Evolutionary conservation across 345 rosid species (phyloP), one percentile per base, ranked within the genome.

Genomic region (Barbarea vulgaris): DNA sequence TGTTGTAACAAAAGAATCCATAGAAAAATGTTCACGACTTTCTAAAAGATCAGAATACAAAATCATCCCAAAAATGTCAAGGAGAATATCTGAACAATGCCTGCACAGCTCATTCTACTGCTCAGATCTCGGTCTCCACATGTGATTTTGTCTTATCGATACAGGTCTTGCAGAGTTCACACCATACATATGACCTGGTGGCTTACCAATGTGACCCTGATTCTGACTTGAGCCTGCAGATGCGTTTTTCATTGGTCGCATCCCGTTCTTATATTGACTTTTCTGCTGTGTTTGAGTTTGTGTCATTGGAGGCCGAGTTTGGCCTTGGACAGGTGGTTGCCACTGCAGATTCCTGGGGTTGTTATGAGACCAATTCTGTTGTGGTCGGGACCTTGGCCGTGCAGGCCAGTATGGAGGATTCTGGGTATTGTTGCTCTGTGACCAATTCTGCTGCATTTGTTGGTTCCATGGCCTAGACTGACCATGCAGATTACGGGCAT

Each of bases 101-200:
- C 56, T 52, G 25, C 75, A 55, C 67, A 65, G 57, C 77, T 65
- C 33, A 42, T 25, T 34, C 62, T 77, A 67, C 48, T 22, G 69
- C 24, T 80, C 78, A 77, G 67, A 7, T 79, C 76, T 86, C 5
- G 86, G 88, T 78, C 82, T 83, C 96, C 96, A 87, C 24, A 31
- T 50, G 67, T 63, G 71, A 28, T 62, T 41, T 3, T 71, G 74
- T 27, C 56, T 24, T 17, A 17, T 62, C 51, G 69, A 78, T 41
- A 50, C 76, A 39, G 75, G 66, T 37, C 70, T 77, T 69, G 46
- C 53, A 55, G 44, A 8, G 19, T 11, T 50, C 7, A 18, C 44
- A 17, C 64, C 68, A 57, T 33, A 69, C 4, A 21, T 9, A 17
- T 13, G 72, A 74, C 42, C 74, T 44, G 62, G 51, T 30, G 71